phyloP scores from a whole-genome alignment of 495 filamentous ascomycete genomes.

The Aspergillus avenaceus region DNA sequence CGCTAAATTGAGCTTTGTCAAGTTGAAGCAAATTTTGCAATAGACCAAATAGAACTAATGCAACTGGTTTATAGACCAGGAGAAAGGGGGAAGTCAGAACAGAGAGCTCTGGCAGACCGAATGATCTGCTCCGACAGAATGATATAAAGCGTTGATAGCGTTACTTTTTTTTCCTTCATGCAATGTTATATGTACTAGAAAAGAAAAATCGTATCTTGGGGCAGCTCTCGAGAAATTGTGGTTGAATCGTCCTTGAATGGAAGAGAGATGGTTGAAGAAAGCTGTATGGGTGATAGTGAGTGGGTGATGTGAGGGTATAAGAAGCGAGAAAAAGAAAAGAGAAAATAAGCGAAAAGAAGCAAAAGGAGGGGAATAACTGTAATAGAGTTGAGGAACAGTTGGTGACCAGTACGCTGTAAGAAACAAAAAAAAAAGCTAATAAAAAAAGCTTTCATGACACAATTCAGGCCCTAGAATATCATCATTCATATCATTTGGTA shows the following conservation, averaged over 20 bases:
- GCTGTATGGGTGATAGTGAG: background rate
- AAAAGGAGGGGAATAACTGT: background rate
- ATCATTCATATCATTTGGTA: no score
- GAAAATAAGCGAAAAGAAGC: background rate
- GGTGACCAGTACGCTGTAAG: no score
- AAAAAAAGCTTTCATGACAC: background rate
- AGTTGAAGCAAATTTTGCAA: constrained; percentile 2
- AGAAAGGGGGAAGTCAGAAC: background rate
- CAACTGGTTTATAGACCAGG: constrained; percentile 14
- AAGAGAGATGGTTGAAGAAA: background rate
- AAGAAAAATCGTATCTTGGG: no score
- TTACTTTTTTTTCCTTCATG: no score
- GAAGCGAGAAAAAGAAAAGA: background rate
- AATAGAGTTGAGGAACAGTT: no score
- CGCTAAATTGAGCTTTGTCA: no score
- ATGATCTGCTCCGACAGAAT: constrained; percentile 10
- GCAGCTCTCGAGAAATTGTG: no score
- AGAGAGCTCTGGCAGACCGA: constrained; percentile 4
- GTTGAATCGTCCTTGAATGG: no score
- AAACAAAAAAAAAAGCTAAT: no score
- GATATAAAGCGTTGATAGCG: background rate
- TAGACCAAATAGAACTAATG: constrained; percentile 5
- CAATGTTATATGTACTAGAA: no score
- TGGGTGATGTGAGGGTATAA: background rate
- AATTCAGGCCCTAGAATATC: no score